phyloP scores from a whole-genome alignment of 257 asterid species.

The Primulina huaijiensis region DNA sequence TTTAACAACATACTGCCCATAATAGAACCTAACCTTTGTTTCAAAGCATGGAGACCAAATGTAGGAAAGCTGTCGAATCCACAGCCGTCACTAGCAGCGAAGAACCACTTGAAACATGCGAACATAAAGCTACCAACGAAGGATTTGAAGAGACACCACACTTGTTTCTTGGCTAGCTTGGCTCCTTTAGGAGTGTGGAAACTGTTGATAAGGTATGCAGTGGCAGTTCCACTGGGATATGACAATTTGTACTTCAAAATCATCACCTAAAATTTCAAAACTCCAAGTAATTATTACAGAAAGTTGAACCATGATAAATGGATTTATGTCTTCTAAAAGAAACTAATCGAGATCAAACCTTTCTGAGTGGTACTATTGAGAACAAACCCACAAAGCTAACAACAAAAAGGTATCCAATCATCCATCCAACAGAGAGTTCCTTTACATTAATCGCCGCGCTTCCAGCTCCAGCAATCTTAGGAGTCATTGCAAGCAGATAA shows the following conservation, averaged over 20 bases:
- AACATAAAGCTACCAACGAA: slow-evolving; percentile 52
- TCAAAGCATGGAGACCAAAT: slow-evolving; percentile 62
- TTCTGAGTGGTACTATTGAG: slow-evolving; percentile 71
- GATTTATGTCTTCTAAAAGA: neutral
- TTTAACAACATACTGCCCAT: neutral
- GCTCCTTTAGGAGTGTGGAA: slow-evolving; percentile 88
- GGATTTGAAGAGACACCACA: slow-evolving; percentile 53
- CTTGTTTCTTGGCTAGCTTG: slow-evolving; percentile 69
- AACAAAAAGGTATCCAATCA: slow-evolving; percentile 45
- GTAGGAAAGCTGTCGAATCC: slow-evolving; percentile 77
- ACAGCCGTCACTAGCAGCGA: slow-evolving; percentile 51
- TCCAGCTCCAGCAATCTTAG: slow-evolving; percentile 42
- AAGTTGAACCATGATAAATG: neutral
- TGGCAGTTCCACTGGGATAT: slow-evolving; percentile 91
- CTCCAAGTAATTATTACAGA: neutral
- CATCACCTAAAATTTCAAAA: slow-evolving; percentile 48
- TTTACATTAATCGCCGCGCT: slow-evolving; percentile 51
- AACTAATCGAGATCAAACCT: slow-evolving; percentile 31
- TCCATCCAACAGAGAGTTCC: slow-evolving; percentile 58
- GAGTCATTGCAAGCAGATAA: slow-evolving; percentile 70
- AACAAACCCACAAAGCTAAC: slow-evolving; percentile 82
- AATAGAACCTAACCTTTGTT: slow-evolving; percentile 26
- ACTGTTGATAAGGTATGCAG: slow-evolving; percentile 78
- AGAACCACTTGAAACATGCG: slow-evolving; percentile 75
- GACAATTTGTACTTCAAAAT: slow-evolving; percentile 68